Evolutionary conservation across 768 basidiomycete species (phyloP).

Genomic region (Lactarius hengduanensis): DNA sequence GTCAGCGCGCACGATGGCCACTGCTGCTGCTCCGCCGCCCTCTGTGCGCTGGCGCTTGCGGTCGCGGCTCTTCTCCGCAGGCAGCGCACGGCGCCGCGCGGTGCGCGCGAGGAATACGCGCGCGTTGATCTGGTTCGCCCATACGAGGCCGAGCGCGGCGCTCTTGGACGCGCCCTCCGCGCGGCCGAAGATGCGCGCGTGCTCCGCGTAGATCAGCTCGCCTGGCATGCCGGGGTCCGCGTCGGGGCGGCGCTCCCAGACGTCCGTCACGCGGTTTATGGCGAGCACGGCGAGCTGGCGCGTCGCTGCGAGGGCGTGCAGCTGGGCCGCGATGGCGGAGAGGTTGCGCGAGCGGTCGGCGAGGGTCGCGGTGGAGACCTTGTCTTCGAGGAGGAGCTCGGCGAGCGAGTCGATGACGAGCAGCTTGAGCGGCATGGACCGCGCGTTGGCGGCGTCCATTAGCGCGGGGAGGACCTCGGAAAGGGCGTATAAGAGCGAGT

Average conservation of each 20-base stretch:
- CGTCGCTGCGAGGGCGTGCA: slow-evolving; percentile 68
- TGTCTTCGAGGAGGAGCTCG: slow-evolving; percentile 73
- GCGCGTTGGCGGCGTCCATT: slow-evolving; percentile 39
- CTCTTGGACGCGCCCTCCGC: slow-evolving; percentile 68
- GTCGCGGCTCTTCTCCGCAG: slow-evolving; percentile 36
- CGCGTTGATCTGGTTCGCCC: slow-evolving; percentile 91
- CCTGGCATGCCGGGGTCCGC: slow-evolving; percentile 32
- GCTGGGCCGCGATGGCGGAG: slow-evolving; percentile 58
- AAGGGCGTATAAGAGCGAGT: slow-evolving; percentile 55
- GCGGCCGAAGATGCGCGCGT: slow-evolving; percentile 74
- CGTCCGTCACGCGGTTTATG: slow-evolving; percentile 86
- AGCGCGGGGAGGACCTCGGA: slow-evolving; percentile 53
- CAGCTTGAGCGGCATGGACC: slow-evolving; percentile 63
- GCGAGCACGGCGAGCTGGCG: slow-evolving; percentile 74
- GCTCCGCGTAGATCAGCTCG: slow-evolving; percentile 63
- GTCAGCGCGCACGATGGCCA: slow-evolving; percentile 36
- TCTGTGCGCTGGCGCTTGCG: slow-evolving; percentile 35
- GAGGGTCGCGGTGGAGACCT: slow-evolving; percentile 59
- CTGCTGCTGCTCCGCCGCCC: slow-evolving; percentile 12
- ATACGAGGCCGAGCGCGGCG: slow-evolving; percentile 82
- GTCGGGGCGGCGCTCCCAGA: slow-evolving; percentile 45
- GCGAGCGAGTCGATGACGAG: slow-evolving; percentile 87
- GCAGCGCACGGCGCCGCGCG: slow-evolving; percentile 57
- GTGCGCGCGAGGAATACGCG: slow-evolving; percentile 84
- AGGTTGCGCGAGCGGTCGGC: slow-evolving; percentile 73